These are phyloP conservation scores for Bryoglossum gracile DNA, from an alignment of 495 filamentous ascomycete genomes.

Conservation along the genomic window DNA sequence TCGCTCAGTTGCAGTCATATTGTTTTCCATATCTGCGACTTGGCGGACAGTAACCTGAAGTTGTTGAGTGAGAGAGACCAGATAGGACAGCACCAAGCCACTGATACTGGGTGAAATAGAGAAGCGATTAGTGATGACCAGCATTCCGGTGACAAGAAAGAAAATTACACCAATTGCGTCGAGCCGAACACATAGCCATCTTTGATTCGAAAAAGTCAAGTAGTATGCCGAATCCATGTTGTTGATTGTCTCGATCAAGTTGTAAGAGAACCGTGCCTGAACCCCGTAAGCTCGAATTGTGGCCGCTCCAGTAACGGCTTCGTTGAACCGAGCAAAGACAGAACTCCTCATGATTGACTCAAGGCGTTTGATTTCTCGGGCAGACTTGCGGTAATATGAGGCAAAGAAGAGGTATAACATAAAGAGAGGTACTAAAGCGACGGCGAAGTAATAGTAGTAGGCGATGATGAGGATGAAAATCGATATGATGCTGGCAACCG, in stretches of 20 bases:
- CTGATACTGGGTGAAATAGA: slow-evolving; percentile 70
- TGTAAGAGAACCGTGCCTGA: slow-evolving; percentile 56
- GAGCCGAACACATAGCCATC: slow-evolving; percentile 78
- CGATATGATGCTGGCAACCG: slow-evolving; percentile 62
- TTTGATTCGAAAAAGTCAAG: slow-evolving; percentile 83
- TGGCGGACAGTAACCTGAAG: slow-evolving; percentile 87
- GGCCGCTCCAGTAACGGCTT: slow-evolving; percentile 72
- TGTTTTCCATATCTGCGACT: slow-evolving; percentile 89
- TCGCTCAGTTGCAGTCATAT: slow-evolving; percentile 92
- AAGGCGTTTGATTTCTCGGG: slow-evolving; percentile 89
- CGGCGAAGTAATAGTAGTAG: slow-evolving; percentile 86
- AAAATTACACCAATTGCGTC: slow-evolving; percentile 74
- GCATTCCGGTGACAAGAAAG: slow-evolving; percentile 75
- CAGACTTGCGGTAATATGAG: slow-evolving; percentile 80
- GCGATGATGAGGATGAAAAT: slow-evolving; percentile 80
- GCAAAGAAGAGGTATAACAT: slow-evolving; percentile 72
- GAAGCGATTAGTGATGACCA: slow-evolving; percentile 90
- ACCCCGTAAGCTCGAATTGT: slow-evolving; percentile 84
- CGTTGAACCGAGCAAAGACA: slow-evolving; percentile 80
- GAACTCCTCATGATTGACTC: slow-evolving; percentile 76
- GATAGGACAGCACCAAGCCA: slow-evolving; percentile 82
- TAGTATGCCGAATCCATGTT: slow-evolving; percentile 88
- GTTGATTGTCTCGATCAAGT: slow-evolving; percentile 63
- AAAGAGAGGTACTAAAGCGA: slow-evolving; percentile 74
- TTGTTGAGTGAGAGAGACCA: slow-evolving; percentile 85